These are phyloP conservation scores for Solanum gracilifrons DNA, from an alignment of 257 asterid genomes.

Conservation along the genomic window DNA sequence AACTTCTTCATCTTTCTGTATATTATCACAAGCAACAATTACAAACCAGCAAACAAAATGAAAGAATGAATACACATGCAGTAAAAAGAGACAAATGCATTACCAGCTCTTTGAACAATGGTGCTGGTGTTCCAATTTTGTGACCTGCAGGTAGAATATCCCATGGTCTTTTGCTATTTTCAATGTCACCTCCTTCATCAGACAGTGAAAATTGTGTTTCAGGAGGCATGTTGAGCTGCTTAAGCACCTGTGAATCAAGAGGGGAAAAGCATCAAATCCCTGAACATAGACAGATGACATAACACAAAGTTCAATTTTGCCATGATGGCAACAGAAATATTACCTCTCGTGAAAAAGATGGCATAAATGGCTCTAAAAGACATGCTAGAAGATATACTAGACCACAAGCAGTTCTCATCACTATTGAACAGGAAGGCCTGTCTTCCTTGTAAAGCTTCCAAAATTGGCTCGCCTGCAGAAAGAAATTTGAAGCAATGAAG, in stretches of 20 bases:
- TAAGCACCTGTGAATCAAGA: constrained; percentile 48
- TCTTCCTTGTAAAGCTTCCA: constrained; percentile 99
- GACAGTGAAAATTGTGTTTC: constrained; percentile 53
- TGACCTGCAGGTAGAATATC: constrained; percentile 74
- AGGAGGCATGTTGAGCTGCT: constrained; percentile 82
- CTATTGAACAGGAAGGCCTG: constrained; percentile 53
- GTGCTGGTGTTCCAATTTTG: constrained; percentile 73
- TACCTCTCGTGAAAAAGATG: constrained; percentile 83
- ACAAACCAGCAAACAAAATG: background rate
- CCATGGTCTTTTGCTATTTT: constrained; percentile 82
- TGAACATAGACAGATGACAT: background rate
- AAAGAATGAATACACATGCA: background rate
- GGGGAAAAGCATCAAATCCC: background rate
- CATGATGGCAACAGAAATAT: background rate
- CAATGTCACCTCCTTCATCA: constrained; percentile 59
- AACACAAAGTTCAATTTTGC: background rate
- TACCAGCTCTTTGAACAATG: constrained; percentile 85
- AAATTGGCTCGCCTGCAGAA: constrained; percentile 65
- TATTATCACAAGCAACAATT: constrained; percentile 8
- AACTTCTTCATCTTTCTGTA: constrained; percentile 79
- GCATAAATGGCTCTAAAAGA: constrained; percentile 92
- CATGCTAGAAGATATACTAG: constrained; percentile 82
- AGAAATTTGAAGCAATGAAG: background rate
- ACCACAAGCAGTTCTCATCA: constrained; percentile 83
- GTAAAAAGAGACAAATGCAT: background rate